These are phyloP conservation scores for Linaria vulgaris DNA, from an alignment of 257 asterid genomes.

Conservation along the genomic window DNA sequence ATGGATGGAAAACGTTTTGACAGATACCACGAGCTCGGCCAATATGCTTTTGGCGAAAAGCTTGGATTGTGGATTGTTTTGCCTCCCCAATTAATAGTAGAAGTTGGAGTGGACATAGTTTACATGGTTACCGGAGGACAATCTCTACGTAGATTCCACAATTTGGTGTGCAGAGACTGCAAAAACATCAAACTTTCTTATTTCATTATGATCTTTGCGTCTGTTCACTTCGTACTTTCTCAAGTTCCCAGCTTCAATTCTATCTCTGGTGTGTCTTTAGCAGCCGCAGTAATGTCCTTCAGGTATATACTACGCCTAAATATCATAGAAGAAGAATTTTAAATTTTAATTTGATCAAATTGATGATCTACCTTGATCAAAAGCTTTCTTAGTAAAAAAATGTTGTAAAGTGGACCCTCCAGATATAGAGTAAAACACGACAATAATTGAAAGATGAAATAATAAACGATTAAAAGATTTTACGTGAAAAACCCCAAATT, in stretches of 20 bases:
- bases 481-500: too few species aligned
- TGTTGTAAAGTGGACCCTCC: too few species aligned
- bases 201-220: constrained; percentile 43
- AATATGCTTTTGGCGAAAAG: constrained; percentile 49
- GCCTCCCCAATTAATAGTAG: constrained; percentile 44
- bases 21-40: constrained; percentile 59
- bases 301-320: constrained; percentile 11
- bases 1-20: constrained; percentile 52
- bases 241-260: constrained; percentile 46
- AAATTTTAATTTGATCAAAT: too few species aligned
- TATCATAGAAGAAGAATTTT: neutral
- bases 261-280: constrained; percentile 37
- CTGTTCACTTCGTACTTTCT: constrained; percentile 41
- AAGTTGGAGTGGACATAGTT: constrained; percentile 44
- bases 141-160: constrained; percentile 40
- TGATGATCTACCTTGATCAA: too few species aligned
- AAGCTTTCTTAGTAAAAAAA: too few species aligned
- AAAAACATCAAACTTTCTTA: constrained; percentile 18
- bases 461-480: too few species aligned
- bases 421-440: too few species aligned
- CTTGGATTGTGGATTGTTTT: constrained; percentile 58
- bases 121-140: constrained; percentile 58
- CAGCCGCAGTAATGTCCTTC: constrained; percentile 43
- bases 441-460: too few species aligned
- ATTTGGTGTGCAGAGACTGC: constrained; percentile 33